These are phyloP conservation scores for Immersiporthe knoxdaviesiana DNA, from an alignment of 2,329 filamentous ascomycete genomes.

Conservation along the genomic window DNA sequence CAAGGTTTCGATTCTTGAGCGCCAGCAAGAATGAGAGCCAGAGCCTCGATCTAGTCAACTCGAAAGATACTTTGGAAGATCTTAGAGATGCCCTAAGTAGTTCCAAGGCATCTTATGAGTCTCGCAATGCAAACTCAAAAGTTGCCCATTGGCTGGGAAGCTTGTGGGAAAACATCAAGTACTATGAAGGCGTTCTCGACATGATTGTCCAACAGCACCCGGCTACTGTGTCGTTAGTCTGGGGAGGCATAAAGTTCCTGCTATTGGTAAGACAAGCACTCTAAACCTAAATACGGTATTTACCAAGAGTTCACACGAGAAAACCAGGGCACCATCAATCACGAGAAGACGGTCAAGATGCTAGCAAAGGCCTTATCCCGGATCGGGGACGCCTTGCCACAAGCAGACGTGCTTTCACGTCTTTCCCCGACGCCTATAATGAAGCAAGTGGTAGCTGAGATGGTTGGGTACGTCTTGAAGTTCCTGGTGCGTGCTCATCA, in stretches of 20 bases:
- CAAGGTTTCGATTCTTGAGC: neutral
- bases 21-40: too few species aligned
- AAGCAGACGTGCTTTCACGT: conserved; percentile 21
- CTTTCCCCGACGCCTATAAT: conserved; percentile 32
- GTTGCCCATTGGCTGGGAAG: neutral
- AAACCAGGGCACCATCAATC: conserved; percentile 1
- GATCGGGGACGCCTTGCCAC: conserved; percentile 31
- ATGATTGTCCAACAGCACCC: conserved; percentile 35
- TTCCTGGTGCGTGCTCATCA: conserved; percentile 31
- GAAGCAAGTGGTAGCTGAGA: conserved; percentile 14
- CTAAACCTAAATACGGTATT: neutral
- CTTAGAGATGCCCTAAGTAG: neutral
- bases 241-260: conserved; percentile 35
- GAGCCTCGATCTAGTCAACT: neutral
- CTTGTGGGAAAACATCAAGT: neutral
- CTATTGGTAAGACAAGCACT: conserved; percentile 29
- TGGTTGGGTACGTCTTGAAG: conserved; percentile 32
- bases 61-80: neutral
- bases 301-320: neutral
- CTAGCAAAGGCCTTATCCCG: conserved; percentile 30
- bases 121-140: neutral
- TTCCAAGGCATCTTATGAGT: neutral
- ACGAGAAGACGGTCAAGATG: conserved; percentile 18
- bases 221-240: conserved; percentile 33
- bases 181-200: conserved; percentile 28